These are phyloP conservation scores for Russula sp. DNA, from an alignment of 768 basidiomycete species.

Conservation along the genomic window DNA sequence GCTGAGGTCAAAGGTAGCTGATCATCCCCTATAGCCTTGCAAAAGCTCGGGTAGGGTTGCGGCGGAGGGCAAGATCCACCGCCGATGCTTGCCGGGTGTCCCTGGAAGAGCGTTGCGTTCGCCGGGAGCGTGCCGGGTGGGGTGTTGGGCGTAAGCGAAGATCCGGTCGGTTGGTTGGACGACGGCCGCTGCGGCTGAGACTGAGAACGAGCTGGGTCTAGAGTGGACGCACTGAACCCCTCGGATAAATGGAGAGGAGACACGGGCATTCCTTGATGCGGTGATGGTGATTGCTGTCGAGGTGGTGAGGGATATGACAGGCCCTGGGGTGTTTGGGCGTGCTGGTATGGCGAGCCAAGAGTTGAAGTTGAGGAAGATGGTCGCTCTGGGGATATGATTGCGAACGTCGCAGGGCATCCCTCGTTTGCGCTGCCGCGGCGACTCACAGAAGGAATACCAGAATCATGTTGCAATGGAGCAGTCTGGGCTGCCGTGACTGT, in stretches of 20 bases:
- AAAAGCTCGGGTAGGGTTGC: not conserved
- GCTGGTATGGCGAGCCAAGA: constrained; percentile 10
- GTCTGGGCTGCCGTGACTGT: constrained; percentile 59
- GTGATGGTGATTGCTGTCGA: constrained; percentile 16
- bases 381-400: constrained; percentile 32
- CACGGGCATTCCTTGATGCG: constrained; percentile 17
- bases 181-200: constrained; percentile 21
- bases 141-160: constrained; percentile 43
- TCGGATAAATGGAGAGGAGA: constrained; percentile 16
- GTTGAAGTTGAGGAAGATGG: constrained; percentile 32
- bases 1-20: constrained; percentile 4
- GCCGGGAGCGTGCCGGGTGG: constrained; percentile 33
- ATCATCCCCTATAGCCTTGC: not conserved
- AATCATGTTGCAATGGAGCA: constrained; percentile 45
- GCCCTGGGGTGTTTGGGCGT: not conserved
- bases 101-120: constrained; percentile 24
- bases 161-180: constrained; percentile 43
- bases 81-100: constrained; percentile 19
- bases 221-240: constrained; percentile 1
- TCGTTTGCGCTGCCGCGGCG: constrained; percentile 24
- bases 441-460: constrained; percentile 13
- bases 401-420: constrained; percentile 32
- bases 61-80: constrained; percentile 11
- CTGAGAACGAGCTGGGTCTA: constrained; percentile 29
- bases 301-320: constrained; percentile 12